Conservation (phyloP, 2,329 filamentous ascomycete species). For the Hymenoscyphus occultus region DNA sequence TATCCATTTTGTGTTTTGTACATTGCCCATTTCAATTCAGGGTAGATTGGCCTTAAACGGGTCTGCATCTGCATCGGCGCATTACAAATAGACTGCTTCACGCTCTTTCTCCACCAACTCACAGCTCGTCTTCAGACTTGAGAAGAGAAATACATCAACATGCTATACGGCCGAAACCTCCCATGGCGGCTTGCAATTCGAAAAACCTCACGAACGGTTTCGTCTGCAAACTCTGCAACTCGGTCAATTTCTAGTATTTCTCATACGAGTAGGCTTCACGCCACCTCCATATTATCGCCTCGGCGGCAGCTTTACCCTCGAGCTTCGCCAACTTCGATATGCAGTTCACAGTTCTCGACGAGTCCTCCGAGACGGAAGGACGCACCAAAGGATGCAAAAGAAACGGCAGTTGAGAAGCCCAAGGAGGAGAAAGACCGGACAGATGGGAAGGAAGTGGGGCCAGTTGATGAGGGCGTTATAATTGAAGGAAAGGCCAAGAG, state of each 20-base stretch:
- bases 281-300: slow-evolving; percentile 18
- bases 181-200: slow-evolving; percentile 59
- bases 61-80: slow-evolving; percentile 11
- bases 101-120: background rate
- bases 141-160: slow-evolving; percentile 34
- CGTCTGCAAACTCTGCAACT: slow-evolving; percentile 17
- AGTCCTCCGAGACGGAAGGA: slow-evolving; percentile 51
- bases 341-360: slow-evolving; percentile 46
- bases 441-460: slow-evolving; percentile 32
- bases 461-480: slow-evolving; percentile 46
- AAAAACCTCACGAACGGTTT: slow-evolving; percentile 24
- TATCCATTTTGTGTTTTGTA: slow-evolving; percentile 8
- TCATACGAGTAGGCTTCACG: slow-evolving; percentile 26
- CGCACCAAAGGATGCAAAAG: slow-evolving; percentile 39
- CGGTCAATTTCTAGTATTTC: slow-evolving; percentile 13
- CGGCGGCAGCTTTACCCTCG: slow-evolving; percentile 48
- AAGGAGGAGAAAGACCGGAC: slow-evolving; percentile 42
- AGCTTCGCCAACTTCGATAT: slow-evolving; percentile 50
- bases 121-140: background rate
- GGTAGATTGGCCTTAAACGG: slow-evolving; percentile 3
- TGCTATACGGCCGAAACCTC: slow-evolving; percentile 63
- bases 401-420: slow-evolving; percentile 39
- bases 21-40: slow-evolving; percentile 3
- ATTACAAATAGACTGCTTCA: background rate
- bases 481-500: slow-evolving; percentile 37